A percentile compares a stretch with the other conserved stretches of the same genome.
These are phyloP conservation scores for Cotoneaster glaucophyllus DNA, from an alignment of 306 rosid species.

Conservation along the genomic window DNA sequence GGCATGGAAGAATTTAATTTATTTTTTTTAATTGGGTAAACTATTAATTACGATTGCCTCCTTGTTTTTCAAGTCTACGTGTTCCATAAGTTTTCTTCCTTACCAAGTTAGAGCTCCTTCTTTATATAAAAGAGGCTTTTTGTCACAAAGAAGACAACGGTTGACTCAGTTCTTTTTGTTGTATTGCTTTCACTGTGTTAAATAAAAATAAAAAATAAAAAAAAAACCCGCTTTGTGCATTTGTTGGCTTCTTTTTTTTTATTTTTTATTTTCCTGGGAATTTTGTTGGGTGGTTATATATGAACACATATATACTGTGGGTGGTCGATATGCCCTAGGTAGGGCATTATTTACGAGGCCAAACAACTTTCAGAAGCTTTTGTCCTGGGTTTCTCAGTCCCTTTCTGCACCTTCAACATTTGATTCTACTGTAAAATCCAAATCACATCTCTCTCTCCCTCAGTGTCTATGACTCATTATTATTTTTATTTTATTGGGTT, in stretches of 20 bases:
- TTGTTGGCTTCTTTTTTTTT: background rate
- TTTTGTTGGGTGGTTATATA: background rate
- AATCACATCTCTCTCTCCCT: background rate
- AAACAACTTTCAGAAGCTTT: background rate
- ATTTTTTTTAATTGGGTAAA: background rate
- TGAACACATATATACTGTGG: background rate
- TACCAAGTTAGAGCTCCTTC: background rate
- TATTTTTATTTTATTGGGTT: background rate
- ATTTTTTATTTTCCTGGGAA: background rate
- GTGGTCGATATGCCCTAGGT: constrained; percentile 33
- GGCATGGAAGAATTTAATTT: background rate
- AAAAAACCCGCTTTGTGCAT: background rate
- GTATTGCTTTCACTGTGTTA: background rate
- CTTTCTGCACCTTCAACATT: constrained; percentile 7
- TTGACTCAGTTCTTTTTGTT: background rate
- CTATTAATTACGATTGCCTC: background rate
- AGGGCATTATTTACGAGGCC: constrained; percentile 15
- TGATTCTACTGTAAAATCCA: background rate
- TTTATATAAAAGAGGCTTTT: background rate
- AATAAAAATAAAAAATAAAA: background rate
- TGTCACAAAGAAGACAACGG: background rate
- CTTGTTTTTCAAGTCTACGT: background rate
- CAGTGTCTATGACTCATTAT: background rate
- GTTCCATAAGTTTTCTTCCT: background rate
- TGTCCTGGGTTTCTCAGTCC: constrained; percentile 22